Base-by-base conservation (phyloP, 352 stramenopile genomes). In the Globisporangium nodosum region DNA sequence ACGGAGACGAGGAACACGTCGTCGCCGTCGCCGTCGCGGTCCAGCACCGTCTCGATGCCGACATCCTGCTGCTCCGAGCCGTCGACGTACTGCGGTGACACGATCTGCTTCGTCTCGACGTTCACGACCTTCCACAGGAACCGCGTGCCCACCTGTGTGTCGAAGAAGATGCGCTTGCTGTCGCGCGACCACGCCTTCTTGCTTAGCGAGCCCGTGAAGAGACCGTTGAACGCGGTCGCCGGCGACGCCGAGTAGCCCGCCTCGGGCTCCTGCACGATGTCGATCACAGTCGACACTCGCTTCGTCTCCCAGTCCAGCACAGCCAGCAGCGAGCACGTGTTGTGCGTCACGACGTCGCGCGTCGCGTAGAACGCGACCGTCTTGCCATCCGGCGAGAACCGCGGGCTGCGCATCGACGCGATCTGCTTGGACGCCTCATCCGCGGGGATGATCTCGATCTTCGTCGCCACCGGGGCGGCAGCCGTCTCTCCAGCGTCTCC, bases 281-380 rank as follows among this genome's bases (percentile, higher is more conserved):
- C 68, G 49, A 92, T 76, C 21, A 90, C 54, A 12, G 71, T 85
- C n/a, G 66, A 69, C 21, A 80, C 81, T 9, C 76, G 52, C 58
- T 87, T 85, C 30, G 79, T 81, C 2, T 48, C 64, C 78, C 80
- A 94, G 54, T 90, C 69, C 12, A 80, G 45, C 16, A 91, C 70
- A 7, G 68, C 82, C 37, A 94, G 62, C 18, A 85, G 66, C 60
- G 74, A 92, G 60, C 75, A 87, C 31, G 84, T 92, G 59, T 81
- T 85, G 67, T 94, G 84, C 21, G 80, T 90, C 5, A 68, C 69
- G 20, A 91, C 76, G 33, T 92, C 73, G 35, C 70, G 64, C 16
- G 84, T 94, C 18, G 73, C 76, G 8, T 88, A 62, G 60, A 90
- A 92, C n/a, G 75, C 81, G 2, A 94, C 56, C 45, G 78, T 70